These are phyloP conservation scores for Trichothecium roseum DNA, from an alignment of 2,329 filamentous ascomycete species.

Conservation along the genomic window DNA sequence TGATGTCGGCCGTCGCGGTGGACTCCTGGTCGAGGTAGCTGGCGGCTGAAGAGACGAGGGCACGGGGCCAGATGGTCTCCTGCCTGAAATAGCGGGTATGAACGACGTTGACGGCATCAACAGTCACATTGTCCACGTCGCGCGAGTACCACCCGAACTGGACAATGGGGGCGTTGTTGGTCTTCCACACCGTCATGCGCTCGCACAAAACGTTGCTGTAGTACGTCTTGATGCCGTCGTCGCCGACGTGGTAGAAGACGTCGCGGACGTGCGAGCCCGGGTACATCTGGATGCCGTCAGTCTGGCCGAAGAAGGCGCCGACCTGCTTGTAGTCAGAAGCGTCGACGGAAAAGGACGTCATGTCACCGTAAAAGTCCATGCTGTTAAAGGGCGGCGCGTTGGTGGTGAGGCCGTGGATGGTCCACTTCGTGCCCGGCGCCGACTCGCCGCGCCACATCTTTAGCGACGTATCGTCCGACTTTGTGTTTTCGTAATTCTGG, in stretches of 20 bases:
- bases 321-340: constrained; percentile 26
- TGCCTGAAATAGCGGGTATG: constrained; percentile 10
- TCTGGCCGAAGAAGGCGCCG: constrained; percentile 24
- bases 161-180: constrained; percentile 19
- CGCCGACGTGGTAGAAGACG: constrained; percentile 23
- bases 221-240: constrained; percentile 25
- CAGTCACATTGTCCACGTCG: constrained; percentile 13
- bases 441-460: constrained; percentile 19
- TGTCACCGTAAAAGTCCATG: constrained; percentile 18
- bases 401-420: constrained; percentile 18
- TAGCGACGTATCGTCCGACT: constrained; percentile 16
- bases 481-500: constrained; percentile 14
- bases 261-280: constrained; percentile 16
- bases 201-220: constrained; percentile 15
- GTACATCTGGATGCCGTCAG: constrained; percentile 24
- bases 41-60: constrained; percentile 6
- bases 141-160: constrained; percentile 24
- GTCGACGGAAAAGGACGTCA: constrained; percentile 8
- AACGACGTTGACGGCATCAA: constrained; percentile 15
- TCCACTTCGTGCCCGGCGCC: constrained; percentile 10
- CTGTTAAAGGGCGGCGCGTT: constrained; percentile 24
- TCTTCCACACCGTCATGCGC: constrained; percentile 18
- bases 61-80: constrained; percentile 5
- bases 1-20: constrained; percentile 7
- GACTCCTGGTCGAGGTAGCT: constrained; percentile 7